Base-by-base conservation (phyloP, 768 basidiomycete species). In the Trametes maxima region DNA sequence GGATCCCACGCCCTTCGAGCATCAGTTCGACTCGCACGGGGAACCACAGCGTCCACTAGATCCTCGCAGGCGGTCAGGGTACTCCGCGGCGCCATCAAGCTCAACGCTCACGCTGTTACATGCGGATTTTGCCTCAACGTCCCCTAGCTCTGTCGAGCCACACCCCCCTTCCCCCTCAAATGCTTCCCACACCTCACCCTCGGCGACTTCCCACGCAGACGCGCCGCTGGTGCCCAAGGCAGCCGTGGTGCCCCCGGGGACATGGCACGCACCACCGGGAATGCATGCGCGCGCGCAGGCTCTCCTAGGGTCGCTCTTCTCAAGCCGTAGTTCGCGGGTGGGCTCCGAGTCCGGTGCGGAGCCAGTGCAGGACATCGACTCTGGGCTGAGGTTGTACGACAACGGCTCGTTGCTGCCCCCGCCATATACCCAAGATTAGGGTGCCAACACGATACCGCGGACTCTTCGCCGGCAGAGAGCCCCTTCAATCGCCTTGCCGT, bases 241-340 rank as follows among this genome's bases (percentile, higher is more conserved):
- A 8, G 17, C 35, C 3, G 19, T 24, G 19, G 11, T 52, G 12
- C 51, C 51, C 19, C 51, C 51, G 6, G 51, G 51, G 6, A 14
- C 16, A 14, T 55, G 54, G 54, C 44, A 55, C 54, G 54, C 54
- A 25, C 54, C 54, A 1, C 54, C 54, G 1, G 54, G 40, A 25
- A 35, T 12, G 42, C 54, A 55, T 45, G 12, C 28, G 16, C 54
- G 43, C 44, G 54, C 54, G 43, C 42, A 36, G 19, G 13, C 54
- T 2, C 43, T 55, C 8, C 11, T 55, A 1, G 44, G 54, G 19
- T 21, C 43, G 13, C 43, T 55, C 42, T 52, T 52, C 43, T 55
- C 43, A 12, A 36, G n/a, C 37, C 24, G 40, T 12, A n/a, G 22
- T 25, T 21, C 40, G 21, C 54, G 54, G 28, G 22, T 13, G 24